These are phyloP conservation scores for Ilyonectria robusta DNA, from an alignment of 2,329 filamentous ascomycete species.

Conservation along the genomic window DNA sequence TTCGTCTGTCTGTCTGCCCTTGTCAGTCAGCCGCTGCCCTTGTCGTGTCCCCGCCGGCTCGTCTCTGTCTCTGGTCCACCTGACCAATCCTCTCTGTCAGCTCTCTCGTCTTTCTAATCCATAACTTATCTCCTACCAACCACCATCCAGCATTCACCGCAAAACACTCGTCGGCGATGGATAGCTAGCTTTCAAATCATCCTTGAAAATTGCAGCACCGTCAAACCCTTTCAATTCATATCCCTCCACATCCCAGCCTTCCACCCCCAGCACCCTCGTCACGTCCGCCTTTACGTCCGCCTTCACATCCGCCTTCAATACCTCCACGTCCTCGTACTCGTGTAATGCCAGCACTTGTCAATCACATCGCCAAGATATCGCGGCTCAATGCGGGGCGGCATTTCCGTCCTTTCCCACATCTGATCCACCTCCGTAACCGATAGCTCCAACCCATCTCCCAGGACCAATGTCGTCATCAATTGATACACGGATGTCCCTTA, in stretches of 20 bases:
- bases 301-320: conserved; percentile 3
- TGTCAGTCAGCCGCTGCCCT: no score
- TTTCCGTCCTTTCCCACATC: background rate
- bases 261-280: background rate
- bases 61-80: no score
- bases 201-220: background rate
- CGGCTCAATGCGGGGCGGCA: conserved; percentile 5
- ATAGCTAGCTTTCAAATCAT: background rate
- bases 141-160: no score
- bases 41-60: no score
- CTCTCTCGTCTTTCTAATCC: no score
- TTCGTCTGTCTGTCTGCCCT: no score
- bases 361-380: conserved; percentile 9
- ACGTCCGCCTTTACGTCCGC: conserved; percentile 8
- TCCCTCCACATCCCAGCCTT: conserved; percentile 18
- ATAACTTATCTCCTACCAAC: no score
- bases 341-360: conserved; percentile 13
- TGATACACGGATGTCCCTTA: conserved; percentile 1
- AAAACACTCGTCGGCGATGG: background rate
- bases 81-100: no score
- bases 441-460: background rate
- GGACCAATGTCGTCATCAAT: background rate
- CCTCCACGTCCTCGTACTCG: conserved; percentile 1
- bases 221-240: conserved; percentile 17
- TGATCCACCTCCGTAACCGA: background rate